phyloP scores from a whole-genome alignment of 352 stramenopile species.

The Phytophthora fragariaefolia region DNA sequence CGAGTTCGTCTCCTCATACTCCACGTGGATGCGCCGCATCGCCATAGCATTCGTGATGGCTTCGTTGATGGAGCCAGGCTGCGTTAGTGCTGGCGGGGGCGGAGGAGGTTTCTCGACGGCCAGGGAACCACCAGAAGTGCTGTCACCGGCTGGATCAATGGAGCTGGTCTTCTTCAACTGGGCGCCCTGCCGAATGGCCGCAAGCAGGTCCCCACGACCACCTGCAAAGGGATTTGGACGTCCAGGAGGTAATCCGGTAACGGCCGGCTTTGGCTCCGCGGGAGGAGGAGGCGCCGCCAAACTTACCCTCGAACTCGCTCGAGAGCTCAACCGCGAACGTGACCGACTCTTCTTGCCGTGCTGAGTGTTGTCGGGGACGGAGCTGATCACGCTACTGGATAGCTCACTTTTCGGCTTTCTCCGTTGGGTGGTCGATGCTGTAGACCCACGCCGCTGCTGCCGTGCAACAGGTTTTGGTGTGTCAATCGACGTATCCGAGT shows the following conservation, averaged over 20 bases:
- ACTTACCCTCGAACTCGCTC: conserved; percentile 46
- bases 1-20: conserved; percentile 76
- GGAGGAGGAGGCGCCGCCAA: conserved; percentile 29
- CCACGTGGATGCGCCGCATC: conserved; percentile 76
- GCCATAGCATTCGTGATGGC: conserved; percentile 87
- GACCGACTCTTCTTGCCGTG: conserved; percentile 37
- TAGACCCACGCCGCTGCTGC: conserved; percentile 31
- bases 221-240: conserved; percentile 76
- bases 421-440: conserved; percentile 28
- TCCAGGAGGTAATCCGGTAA: conserved; percentile 52
- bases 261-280: conserved; percentile 32
- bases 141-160: conserved; percentile 1
- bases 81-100: conserved; percentile 39
- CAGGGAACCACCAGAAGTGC: conserved; percentile 22
- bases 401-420: conserved; percentile 36
- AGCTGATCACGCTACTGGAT: conserved; percentile 33
- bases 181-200: conserved; percentile 76
- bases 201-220: conserved; percentile 74
- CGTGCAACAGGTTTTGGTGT: conserved; percentile 27
- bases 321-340: conserved; percentile 38
- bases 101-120: conserved; percentile 26
- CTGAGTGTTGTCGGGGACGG: conserved; percentile 10
- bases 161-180: conserved; percentile 54
- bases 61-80: conserved; percentile 73
- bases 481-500: conserved; percentile 55